Conservation (phyloP, 805 yeast genomes). For the Metschnikowia vanudenii region DNA sequence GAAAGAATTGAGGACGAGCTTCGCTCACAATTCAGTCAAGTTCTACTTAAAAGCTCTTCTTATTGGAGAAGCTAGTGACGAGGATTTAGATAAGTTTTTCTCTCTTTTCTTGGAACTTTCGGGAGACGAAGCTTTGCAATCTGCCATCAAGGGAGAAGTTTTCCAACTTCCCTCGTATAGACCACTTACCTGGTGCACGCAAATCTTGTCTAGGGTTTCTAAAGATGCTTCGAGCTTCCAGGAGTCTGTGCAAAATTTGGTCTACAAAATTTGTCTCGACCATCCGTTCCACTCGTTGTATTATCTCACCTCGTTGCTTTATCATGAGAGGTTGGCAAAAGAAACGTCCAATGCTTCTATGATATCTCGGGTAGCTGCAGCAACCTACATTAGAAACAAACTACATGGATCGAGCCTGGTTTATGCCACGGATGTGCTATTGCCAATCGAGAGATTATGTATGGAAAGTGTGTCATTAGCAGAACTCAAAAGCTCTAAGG, state of each 20-base stretch:
- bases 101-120: constrained; percentile 78
- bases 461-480: constrained; percentile 53
- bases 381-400: constrained; percentile 45
- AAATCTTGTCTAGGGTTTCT: constrained; percentile 68
- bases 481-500: constrained; percentile 38
- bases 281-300: constrained; percentile 79
- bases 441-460: constrained; percentile 51
- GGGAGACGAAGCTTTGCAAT: constrained; percentile 43
- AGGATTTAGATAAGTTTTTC: constrained; percentile 71
- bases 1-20: constrained; percentile 36
- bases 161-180: constrained; percentile 52
- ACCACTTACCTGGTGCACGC: constrained; percentile 79
- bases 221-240: constrained; percentile 56
- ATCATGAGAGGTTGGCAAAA: constrained; percentile 37
- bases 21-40: constrained; percentile 53
- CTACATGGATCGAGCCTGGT: constrained; percentile 28
- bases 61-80: constrained; percentile 41
- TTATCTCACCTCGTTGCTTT: constrained; percentile 54
- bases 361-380: constrained; percentile 48
- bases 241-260: constrained; percentile 44
- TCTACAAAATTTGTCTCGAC: constrained; percentile 45
- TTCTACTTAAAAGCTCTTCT: constrained; percentile 59
- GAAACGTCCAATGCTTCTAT: constrained; percentile 33
- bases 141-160: constrained; percentile 37
- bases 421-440: constrained; percentile 31